A percentile compares a stretch with the other conserved stretches of the same genome.
Evolutionary conservation across 106 monocot species (phyloP).

Genomic region (Narthecium ossifragum): DNA sequence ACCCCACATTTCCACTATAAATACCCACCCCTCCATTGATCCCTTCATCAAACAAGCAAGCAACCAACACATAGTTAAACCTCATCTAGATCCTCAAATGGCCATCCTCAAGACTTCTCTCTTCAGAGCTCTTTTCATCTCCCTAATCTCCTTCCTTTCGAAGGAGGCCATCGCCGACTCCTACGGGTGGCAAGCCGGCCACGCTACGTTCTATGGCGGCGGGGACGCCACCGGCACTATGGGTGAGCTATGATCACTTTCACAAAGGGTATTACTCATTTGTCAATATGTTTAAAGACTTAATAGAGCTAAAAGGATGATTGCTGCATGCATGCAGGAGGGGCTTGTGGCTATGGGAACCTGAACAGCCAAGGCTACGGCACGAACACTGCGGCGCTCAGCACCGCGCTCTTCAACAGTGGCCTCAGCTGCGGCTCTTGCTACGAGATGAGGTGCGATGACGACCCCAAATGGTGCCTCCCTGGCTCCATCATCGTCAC

Average conservation of each 20-base stretch:
- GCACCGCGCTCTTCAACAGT: slow-evolving; percentile 38
- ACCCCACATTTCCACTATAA: neutral
- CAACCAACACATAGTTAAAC: neutral
- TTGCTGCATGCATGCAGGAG: slow-evolving; percentile 26
- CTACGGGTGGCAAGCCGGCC: slow-evolving; percentile 33
- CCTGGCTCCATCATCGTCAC: slow-evolving; percentile 39
- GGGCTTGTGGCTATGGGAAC: slow-evolving; percentile 41
- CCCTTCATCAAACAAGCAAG: neutral
- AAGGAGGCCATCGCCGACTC: slow-evolving; percentile 6
- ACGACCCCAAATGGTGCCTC: slow-evolving; percentile 40
- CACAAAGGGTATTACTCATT: no score
- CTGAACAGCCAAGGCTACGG: slow-evolving; percentile 49
- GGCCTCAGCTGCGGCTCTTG: slow-evolving; percentile 45
- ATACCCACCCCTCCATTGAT: neutral
- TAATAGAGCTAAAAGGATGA: no score
- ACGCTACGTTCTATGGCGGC: slow-evolving; percentile 60
- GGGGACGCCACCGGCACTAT: slow-evolving; percentile 57
- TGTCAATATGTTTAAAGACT: no score
- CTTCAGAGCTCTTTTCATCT: slow-evolving; percentile 11
- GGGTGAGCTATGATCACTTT: slow-evolving; percentile 42
- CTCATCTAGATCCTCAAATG: slow-evolving; percentile 22
- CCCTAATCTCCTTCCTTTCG: slow-evolving; percentile 15
- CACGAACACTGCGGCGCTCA: slow-evolving; percentile 43
- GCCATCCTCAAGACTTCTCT: slow-evolving; percentile 7
- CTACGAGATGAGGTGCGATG: slow-evolving; percentile 40